These are phyloP conservation scores for Dalechampia spathulata DNA, from an alignment of 441 rosid species.

Conservation along the genomic window DNA sequence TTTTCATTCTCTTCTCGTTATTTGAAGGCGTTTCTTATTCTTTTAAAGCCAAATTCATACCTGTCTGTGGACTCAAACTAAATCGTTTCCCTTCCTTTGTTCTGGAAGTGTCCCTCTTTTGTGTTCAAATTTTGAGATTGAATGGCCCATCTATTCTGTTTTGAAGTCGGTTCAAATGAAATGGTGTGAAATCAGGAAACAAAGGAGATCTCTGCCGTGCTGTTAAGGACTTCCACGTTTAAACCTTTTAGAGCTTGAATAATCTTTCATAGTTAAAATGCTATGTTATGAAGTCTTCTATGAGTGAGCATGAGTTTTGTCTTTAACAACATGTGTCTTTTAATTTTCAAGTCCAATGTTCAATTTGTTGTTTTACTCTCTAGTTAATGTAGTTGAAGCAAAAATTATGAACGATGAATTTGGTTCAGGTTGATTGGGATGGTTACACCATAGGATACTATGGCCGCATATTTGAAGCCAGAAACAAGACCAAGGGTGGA, in stretches of 20 bases:
- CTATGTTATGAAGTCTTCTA: no score
- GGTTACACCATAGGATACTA: constrained; percentile 97
- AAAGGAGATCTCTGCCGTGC: no score
- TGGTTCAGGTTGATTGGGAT: constrained; percentile 86
- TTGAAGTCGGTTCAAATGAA: not conserved
- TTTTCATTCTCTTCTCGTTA: not conserved
- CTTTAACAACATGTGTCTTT: not conserved
- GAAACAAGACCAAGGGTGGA: constrained; percentile 95
- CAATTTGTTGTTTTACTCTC: not conserved
- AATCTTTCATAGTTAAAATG: no score
- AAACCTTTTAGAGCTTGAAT: no score
- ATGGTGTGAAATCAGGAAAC: not conserved
- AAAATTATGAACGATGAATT: constrained; percentile 6
- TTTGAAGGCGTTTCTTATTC: not conserved
- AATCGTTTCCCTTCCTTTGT: not conserved
- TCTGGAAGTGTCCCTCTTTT: not conserved
- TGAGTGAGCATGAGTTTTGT: not conserved
- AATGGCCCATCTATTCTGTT: not conserved
- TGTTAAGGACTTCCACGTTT: no score
- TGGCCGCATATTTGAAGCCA: constrained; percentile 99
- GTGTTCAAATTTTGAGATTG: no score
- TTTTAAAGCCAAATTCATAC: no score
- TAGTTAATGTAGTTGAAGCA: constrained; percentile 1
- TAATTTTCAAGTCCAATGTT: not conserved
- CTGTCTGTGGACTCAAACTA: not conserved